Evolutionary conservation across 331 rosid genomes (phyloP), one percentile per base, ranked within the genome.

Genomic region (Dryas integrifolia): DNA sequence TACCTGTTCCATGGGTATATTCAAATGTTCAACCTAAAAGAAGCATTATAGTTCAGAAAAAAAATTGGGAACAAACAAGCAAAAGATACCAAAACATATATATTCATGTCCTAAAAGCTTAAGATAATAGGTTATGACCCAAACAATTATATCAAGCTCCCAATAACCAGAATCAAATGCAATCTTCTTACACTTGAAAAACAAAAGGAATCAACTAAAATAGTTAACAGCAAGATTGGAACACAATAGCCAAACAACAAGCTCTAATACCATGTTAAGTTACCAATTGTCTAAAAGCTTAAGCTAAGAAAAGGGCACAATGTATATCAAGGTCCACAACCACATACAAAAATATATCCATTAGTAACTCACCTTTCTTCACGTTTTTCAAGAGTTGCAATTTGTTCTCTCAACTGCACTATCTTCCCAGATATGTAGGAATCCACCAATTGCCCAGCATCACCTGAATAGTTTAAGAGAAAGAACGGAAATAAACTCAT

Each of bases 311-410:
- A 14, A 47, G 55, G 38, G n/a, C 6, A 7, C 57, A 67, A 8
- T 5, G 15, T 18, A 62, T 62, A 10, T 4, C 30, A 67, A 69
- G 60, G 40, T 69, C 53, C 14, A 4, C 18, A 30, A 30, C 35
- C 35, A 48, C 21, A 40, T 26, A 67, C 41, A 50, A 9, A n/a
- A 15, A 15, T 13, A 70, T 76, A 56, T 74, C 77, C 76, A 76
- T 63, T 69, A 71, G 49, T 63, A 62, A 78, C 71, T 72, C 75
- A 81, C 97, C 98, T 88, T 80, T 94, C 98, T 85, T 94, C 98
- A 61, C 97, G 92, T 73, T 91, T 94, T 83, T 94, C 97, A 52
- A 94, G 92, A 65, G 92, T 94, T 46, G 98, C 97, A 69, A 94
- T 91, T 76, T 91, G 98, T 72, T 91, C 98, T 74, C 88, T 94